Evolutionary conservation across 169 alveolate species (phyloP).

Genomic region (Neospora caninum): DNA sequence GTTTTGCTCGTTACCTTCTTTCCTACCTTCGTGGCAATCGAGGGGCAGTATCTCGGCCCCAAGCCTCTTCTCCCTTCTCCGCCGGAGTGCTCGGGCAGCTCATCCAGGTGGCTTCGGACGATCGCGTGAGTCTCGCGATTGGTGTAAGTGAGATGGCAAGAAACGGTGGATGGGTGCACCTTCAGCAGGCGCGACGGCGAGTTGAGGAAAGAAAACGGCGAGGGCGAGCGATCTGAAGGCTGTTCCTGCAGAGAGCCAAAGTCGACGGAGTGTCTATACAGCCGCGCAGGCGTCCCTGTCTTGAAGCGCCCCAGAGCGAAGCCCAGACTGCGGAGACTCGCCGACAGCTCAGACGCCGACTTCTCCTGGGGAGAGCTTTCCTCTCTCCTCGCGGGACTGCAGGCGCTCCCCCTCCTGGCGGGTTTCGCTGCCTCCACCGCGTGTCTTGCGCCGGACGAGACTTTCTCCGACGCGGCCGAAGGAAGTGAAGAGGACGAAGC

Average conservation of each 20-base stretch:
- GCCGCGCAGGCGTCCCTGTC: slow-evolving; percentile 93
- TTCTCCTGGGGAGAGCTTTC: neutral
- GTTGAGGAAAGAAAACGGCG: slow-evolving; percentile 83
- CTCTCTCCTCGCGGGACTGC: neutral
- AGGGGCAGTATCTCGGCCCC: slow-evolving; percentile 95
- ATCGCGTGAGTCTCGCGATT: slow-evolving; percentile 82
- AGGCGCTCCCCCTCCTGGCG: no score
- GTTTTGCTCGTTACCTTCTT: neutral
- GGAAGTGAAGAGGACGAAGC: neutral
- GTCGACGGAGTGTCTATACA: slow-evolving; percentile 80
- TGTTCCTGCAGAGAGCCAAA: slow-evolving; percentile 83
- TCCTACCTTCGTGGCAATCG: slow-evolving; percentile 75
- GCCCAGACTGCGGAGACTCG: neutral
- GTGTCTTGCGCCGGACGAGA: no score
- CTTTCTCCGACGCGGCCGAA: no score
- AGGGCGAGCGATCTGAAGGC: slow-evolving; percentile 82
- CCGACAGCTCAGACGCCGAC: neutral
- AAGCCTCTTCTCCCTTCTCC: slow-evolving; percentile 84
- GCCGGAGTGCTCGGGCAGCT: slow-evolving; percentile 79
- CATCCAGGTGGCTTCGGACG: slow-evolving; percentile 70
- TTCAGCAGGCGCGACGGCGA: slow-evolving; percentile 42
- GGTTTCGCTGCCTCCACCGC: no score
- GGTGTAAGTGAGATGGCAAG: slow-evolving; percentile 86
- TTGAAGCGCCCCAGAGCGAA: slow-evolving; percentile 2
- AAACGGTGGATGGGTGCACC: slow-evolving; percentile 68